Evolutionary conservation across 192 early-diverging fungal genomes (phyloP), one percentile per base, ranked within the genome.

Genomic region (Globomyces pollinis-pini): DNA sequence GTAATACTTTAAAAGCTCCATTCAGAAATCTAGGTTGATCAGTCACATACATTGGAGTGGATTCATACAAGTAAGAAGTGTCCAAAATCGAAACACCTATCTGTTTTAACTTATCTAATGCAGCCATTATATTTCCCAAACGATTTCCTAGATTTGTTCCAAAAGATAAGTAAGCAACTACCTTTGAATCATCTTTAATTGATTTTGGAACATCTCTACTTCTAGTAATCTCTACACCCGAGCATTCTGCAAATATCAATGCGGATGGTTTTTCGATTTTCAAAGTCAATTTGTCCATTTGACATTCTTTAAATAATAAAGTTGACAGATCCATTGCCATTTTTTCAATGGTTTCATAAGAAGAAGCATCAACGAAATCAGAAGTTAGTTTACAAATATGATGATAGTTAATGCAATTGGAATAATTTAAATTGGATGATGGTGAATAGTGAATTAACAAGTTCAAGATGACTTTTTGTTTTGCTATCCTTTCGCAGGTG

Each of bases 1-100:
- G n/a, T n/a, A n/a, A n/a, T 60, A 89, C 83, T 71, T 91, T 88
- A 65, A 81, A 86, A 0, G 84, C 91, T 2, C 80, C 91, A 57
- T 99, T 99, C 49, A 99, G 60, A 66, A 98, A 99, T 34, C 70
- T 62, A 2, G 91, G 86, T 64, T 99, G 96, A 33, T 99, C 91
- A 12, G 80, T 76, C 15, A 85, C 79, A 67, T 99, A 98, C 96
- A 99, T 99, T 29, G 96, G 91, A 8, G 84, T 76, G 0, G 94
- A 95, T 64, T 96, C 91, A 70, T 99, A 99, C 26, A 99, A 71
- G 69, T 93, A 99, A 24, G 90, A 93, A 8, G 96, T 96, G 60
- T 98, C 91, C 11, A 86, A 64, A 0, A 98, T 64, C 20, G 62
- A 47, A 49, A 75, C 72, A 21, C 39, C 53, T 18, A 21, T 65